phyloP scores from a whole-genome alignment of 164 flowering plant genomes.

The Tinospora cordifolia region DNA sequence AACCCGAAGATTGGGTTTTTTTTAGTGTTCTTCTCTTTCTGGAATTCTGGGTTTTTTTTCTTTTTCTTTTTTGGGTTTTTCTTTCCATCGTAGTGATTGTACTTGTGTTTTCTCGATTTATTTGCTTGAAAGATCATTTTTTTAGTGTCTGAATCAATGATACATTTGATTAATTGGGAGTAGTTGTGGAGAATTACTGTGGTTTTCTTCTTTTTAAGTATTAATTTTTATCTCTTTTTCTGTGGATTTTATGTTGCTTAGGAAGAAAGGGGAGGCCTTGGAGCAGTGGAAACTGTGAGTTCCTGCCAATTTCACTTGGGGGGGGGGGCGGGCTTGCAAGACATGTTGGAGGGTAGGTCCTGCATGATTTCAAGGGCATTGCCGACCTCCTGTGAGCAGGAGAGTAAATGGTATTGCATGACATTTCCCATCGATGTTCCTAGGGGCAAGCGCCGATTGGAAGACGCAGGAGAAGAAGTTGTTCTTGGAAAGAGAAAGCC shows the following conservation, averaged over 20 bases:
- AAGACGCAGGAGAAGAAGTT: conserved; percentile 18
- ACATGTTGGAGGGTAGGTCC: conserved; percentile 30
- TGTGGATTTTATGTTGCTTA: conserved; percentile 17
- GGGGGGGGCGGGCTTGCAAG: too few relatives aligned
- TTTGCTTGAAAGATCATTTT: neutral
- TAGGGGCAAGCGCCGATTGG: conserved; percentile 33
- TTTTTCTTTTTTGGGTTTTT: neutral
- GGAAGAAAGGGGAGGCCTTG: conserved; percentile 20
- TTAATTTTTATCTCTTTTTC: neutral
- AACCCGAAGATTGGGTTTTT: conserved; percentile 2
- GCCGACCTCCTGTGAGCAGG: conserved; percentile 30
- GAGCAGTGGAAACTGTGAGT: conserved; percentile 5
- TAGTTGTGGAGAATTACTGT: too few relatives aligned
- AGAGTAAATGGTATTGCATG: conserved; percentile 27
- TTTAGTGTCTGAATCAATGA: too few relatives aligned
- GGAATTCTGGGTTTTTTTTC: neutral
- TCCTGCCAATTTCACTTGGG: conserved; percentile 9
- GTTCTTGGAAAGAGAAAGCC: conserved; percentile 10
- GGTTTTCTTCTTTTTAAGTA: too few relatives aligned
- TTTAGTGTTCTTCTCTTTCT: neutral
- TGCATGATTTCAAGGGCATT: conserved; percentile 28
- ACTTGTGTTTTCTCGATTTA: neutral
- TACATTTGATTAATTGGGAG: too few relatives aligned
- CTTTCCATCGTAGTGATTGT: neutral
- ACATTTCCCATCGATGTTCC: conserved; percentile 19